Base-by-base conservation (phyloP, 805 yeast species). In the Metschnikowia picachoensis region DNA sequence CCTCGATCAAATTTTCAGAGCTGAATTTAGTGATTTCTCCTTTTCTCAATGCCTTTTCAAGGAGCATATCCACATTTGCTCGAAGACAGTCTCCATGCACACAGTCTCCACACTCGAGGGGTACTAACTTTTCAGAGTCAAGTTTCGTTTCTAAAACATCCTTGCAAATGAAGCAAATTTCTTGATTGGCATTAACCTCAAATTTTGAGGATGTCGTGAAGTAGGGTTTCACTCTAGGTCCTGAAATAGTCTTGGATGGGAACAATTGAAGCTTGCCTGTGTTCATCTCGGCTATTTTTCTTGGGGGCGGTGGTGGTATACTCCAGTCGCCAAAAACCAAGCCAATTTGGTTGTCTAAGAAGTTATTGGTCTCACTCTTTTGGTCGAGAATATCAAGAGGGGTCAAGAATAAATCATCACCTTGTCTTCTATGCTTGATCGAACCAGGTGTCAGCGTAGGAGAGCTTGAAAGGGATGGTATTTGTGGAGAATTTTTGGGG, bases 11-110 rank as follows among this genome's bases (percentile, higher is more conserved):
- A 6, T 11, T 25, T 15, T 33, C 37, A 13, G 45, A 16, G 28
- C 27, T 36, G 9, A 15, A 17, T 16, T 25, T 32, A 4, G 43
- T 35, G 20, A 46, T 34, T 4, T 28, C 13, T 2, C 41, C 43
- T 17, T 33, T 17, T 28, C 31, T 17, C 2, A 43, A 37, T 12
- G 50, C 43, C 34, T 33, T 30, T 15, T 53, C 56, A 6, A 51
- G 44, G 7, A 46, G 42, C n/a, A 43, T 39, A 13, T 47, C 48
- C 33, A 48, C 49, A 15, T 41, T 44, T 12, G 50, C 36, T 3
- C 64, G 47, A 13, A 81, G 66, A 57, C 89, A 83, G 45, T 80
- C 79, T 42, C 79, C 82, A 58, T 83, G 89, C 34, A 74, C 67
- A 37, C 66, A 60, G 57, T 82, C 86, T 1, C 74, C 77, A 62